phyloP scores from a whole-genome alignment of 1,139 yeast genomes.

The Saccharomyces hybrid region DNA sequence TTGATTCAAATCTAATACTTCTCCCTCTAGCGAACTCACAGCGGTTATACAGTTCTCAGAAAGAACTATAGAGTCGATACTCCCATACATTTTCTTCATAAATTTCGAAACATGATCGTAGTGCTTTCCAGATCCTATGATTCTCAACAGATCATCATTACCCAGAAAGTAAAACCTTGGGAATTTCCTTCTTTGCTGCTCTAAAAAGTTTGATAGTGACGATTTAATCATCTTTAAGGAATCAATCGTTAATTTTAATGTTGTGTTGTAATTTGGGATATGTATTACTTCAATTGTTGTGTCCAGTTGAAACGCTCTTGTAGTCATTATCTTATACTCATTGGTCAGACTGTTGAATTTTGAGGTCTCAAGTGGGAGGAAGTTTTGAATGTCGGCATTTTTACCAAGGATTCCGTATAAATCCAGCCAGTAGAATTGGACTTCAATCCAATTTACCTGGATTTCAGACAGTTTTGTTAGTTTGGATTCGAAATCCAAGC shows the following conservation, averaged over 20 bases:
- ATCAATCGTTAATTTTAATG: constrained; percentile 48
- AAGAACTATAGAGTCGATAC: constrained; percentile 43
- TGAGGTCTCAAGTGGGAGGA: constrained; percentile 64
- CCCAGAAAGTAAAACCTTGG: constrained; percentile 87
- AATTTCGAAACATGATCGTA: constrained; percentile 48
- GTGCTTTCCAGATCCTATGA: constrained; percentile 61
- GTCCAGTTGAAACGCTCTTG: constrained; percentile 45
- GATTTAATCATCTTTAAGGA: constrained; percentile 51
- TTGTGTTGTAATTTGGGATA: constrained; percentile 43
- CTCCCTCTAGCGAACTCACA: constrained; percentile 59
- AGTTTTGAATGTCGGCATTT: constrained; percentile 48
- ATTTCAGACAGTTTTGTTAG: constrained; percentile 45
- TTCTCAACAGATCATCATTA: constrained; percentile 78
- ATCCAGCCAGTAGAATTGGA: constrained; percentile 85
- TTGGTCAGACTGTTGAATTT: constrained; percentile 43
- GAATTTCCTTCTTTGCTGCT: constrained; percentile 65
- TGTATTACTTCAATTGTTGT: constrained; percentile 51
- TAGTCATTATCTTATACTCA: constrained; percentile 11
- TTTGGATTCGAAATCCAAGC: constrained; percentile 47
- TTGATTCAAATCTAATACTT: constrained; percentile 38
- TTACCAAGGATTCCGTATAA: constrained; percentile 67
- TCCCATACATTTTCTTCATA: constrained; percentile 65
- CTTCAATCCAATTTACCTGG: constrained; percentile 71
- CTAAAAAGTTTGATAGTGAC: constrained; percentile 72
- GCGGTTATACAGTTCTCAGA: constrained; percentile 40